Evolutionary conservation across 495 filamentous ascomycete genomes (phyloP), one percentile per base, ranked within the genome.

Genomic region (Aspergillus taichungensis): DNA sequence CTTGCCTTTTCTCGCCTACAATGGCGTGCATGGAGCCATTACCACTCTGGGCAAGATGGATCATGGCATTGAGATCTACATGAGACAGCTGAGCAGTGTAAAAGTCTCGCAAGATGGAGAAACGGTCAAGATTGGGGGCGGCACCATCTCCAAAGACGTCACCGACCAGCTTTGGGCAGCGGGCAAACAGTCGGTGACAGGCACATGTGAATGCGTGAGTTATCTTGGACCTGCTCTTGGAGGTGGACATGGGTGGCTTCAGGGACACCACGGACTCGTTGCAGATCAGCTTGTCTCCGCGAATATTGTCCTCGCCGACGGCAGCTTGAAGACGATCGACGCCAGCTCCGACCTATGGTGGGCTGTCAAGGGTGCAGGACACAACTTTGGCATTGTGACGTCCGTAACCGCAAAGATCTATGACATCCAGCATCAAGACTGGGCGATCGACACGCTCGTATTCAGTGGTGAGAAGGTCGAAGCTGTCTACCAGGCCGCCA

Each of bases 371-470:
- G 80, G 80, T 5, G 79, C 77, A 30, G 78, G 79, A 5, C 73
- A 78, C 53, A 82, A 82, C 57, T 82, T 82, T 44, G 79, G 78
- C 39, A 75, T 82, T 53, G 71, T 83, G 18, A 64, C 65, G 9
- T 71, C 66, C 7, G 53, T 73, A 29, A 71, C 64, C 14, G 50
- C 51, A 34, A 73, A 73, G 55, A 61, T 77, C 37, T 76, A 73
- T 54, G 68, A 74, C 30, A 60, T 63, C 33, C 29, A 61, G 42
- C 28, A 68, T 35, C 40, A 31, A 2, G 52, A 69, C 40, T 76
- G 67, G 64, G 59, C 69, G 9, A 68, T 69, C 30, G 63, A 64
- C 39, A 71, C 63, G 0, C 48, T 74, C 45, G 66, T 62, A 14
- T 80, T 72, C 60, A 62, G 50, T 12, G 63, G 64, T 27, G 68